A percentile compares a stretch with the other conserved stretches of the same genome.
phyloP scores from a whole-genome alignment of 2,329 filamentous ascomycete species.

The Elsinoe australis region DNA sequence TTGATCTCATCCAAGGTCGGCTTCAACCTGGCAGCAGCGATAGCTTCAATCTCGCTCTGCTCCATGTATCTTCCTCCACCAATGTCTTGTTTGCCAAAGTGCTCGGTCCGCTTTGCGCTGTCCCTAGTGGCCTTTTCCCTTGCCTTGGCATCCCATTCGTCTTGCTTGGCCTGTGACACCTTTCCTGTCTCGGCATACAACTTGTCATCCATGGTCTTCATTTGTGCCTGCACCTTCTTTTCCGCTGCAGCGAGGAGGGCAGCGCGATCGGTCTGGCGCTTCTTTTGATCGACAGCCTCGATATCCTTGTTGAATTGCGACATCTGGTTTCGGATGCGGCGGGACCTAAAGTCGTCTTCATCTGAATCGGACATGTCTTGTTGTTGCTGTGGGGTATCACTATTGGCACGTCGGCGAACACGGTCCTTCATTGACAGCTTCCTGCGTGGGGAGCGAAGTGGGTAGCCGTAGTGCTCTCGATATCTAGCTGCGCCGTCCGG shows the following conservation, averaged over 20 bases:
- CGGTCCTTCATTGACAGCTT: constrained; percentile 35
- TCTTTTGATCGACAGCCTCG: constrained; percentile 62
- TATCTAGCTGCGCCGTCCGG: constrained; percentile 58
- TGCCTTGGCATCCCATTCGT: constrained; percentile 73
- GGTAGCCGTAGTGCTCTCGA: constrained; percentile 67
- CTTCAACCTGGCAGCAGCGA: constrained; percentile 69
- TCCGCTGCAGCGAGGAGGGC: constrained; percentile 70
- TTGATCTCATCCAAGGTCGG: constrained; percentile 80
- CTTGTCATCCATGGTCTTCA: constrained; percentile 75
- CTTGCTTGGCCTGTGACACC: constrained; percentile 58
- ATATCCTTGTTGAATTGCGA: constrained; percentile 63
- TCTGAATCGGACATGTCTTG: constrained; percentile 41
- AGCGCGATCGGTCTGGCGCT: constrained; percentile 67
- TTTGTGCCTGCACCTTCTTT: constrained; percentile 71
- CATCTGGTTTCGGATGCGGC: constrained; percentile 71
- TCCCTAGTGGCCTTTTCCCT: constrained; percentile 60
- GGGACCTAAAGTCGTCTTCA: constrained; percentile 60
- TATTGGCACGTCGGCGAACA: constrained; percentile 18
- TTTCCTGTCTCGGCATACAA: constrained; percentile 70
- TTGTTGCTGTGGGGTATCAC: constrained; percentile 20
- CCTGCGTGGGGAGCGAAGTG: constrained; percentile 43
- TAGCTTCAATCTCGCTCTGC: constrained; percentile 66
- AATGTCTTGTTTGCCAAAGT: constrained; percentile 56
- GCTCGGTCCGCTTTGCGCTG: constrained; percentile 52
- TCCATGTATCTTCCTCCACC: constrained; percentile 77